phyloP scores from a whole-genome alignment of 2,329 filamentous ascomycete genomes.

The Diatrype stigma region DNA sequence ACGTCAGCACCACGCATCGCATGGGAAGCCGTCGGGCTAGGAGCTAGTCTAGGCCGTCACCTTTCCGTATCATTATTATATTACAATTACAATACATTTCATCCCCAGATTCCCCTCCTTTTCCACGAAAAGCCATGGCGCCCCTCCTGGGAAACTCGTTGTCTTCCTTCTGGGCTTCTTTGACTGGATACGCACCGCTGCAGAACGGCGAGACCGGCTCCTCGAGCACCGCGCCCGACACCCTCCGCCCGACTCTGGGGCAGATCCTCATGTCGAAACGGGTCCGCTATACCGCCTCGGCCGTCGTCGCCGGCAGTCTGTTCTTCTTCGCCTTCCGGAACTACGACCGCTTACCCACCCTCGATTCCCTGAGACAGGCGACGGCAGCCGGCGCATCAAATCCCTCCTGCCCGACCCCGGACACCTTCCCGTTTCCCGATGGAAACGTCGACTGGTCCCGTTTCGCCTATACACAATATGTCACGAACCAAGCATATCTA shows the following conservation, averaged over 20 bases:
- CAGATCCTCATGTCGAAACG: constrained; percentile 34
- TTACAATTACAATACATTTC: too few relatives aligned
- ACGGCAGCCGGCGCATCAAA: constrained; percentile 7
- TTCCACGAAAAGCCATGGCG: constrained; percentile 24
- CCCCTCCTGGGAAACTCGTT: constrained; percentile 25
- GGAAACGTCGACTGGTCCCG: constrained; percentile 35
- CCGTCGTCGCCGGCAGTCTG: constrained; percentile 18
- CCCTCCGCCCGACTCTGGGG: constrained; percentile 25
- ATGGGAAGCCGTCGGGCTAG: too few relatives aligned
- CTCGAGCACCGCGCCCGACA: constrained; percentile 11
- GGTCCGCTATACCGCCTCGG: constrained; percentile 24
- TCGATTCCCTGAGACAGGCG: constrained; percentile 19
- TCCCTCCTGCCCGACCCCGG: constrained; percentile 18
- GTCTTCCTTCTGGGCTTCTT: constrained; percentile 24
- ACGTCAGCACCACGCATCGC: too few relatives aligned
- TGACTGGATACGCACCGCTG: constrained; percentile 21
- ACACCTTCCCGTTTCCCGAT: constrained; percentile 14
- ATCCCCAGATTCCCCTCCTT: too few relatives aligned
- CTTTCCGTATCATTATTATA: too few relatives aligned
- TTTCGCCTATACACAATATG: constrained; percentile 48
- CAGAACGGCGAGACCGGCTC: constrained; percentile 15
- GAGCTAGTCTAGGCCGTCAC: too few relatives aligned
- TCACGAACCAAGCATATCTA: constrained; percentile 41
- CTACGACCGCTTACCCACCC: constrained; percentile 25
- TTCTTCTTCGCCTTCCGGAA: constrained; percentile 26